Conservation (phyloP, 306 rosid species). For the Rosa chinensis region DNA sequence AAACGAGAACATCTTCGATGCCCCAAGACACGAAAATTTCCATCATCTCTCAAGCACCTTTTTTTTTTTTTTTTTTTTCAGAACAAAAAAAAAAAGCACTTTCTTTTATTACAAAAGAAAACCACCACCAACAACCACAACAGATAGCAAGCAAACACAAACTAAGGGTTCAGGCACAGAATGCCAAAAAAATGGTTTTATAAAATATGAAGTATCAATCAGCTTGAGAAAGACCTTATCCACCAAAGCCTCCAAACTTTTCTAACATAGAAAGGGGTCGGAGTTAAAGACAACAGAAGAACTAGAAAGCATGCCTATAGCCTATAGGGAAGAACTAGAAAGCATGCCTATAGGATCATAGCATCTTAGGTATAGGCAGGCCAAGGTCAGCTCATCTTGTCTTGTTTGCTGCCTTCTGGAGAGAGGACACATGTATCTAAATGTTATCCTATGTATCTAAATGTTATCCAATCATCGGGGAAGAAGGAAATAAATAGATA, state of each 20-base stretch:
- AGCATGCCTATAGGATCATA: not conserved
- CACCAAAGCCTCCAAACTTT: not conserved
- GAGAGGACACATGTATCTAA: slow-evolving; percentile 8
- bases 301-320: not conserved
- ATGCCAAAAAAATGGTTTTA: not conserved
- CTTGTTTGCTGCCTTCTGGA: slow-evolving; percentile 9
- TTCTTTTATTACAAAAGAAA: not conserved
- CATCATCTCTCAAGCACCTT: not conserved
- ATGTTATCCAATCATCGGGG: not conserved
- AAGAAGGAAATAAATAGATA: not conserved
- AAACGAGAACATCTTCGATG: not conserved
- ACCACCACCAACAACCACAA: not conserved
- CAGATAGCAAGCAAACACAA: not conserved
- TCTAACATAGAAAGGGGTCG: not conserved
- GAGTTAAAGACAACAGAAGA: not conserved
- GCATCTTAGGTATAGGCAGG: not conserved
- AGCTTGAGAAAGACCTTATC: not conserved
- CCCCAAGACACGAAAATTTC: not conserved
- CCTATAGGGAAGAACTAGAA: not conserved
- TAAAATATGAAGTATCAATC: not conserved
- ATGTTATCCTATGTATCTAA: not conserved
- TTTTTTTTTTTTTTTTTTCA: not conserved
- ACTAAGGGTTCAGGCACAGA: not conserved
- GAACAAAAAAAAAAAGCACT: too few species aligned
- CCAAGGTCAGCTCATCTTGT: slow-evolving; percentile 16